Conservation (phyloP, 257 asterid species). For the Schizonepeta tenuifolia region DNA sequence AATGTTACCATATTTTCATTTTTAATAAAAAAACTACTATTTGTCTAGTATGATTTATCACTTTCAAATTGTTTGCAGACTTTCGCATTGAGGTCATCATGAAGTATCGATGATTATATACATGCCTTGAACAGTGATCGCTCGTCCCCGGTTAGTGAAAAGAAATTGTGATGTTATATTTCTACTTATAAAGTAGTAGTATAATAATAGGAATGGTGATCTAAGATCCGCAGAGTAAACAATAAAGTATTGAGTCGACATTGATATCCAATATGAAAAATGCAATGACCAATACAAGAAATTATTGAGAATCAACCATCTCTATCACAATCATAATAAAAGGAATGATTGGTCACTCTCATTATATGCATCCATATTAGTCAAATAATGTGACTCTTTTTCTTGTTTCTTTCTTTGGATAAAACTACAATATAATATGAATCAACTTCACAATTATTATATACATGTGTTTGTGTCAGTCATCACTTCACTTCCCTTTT, state of each 20-base stretch:
- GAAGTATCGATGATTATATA: too few species aligned
- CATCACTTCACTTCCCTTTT: conserved; percentile 21
- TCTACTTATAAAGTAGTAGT: not conserved
- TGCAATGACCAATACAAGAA: conserved; percentile 13
- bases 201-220: not conserved
- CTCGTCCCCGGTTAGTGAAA: too few species aligned
- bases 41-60: too few species aligned
- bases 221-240: too few species aligned
- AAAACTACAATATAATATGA: not conserved
- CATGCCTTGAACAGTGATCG: too few species aligned
- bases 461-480: not conserved
- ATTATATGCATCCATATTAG: conserved; percentile 29
- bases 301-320: conserved; percentile 19
- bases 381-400: conserved; percentile 29
- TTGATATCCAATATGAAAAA: conserved; percentile 11
- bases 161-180: not conserved
- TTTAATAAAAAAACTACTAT: too few species aligned
- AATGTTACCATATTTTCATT: too few species aligned
- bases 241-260: conserved; percentile 7
- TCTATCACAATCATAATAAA: conserved; percentile 37
- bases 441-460: conserved; percentile 19
- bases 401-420: conserved; percentile 15
- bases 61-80: too few species aligned
- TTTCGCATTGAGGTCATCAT: too few species aligned
- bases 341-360: conserved; percentile 46